phyloP scores from a whole-genome alignment of 2,329 filamentous ascomycete species.

The Neofusicoccum parvum region DNA sequence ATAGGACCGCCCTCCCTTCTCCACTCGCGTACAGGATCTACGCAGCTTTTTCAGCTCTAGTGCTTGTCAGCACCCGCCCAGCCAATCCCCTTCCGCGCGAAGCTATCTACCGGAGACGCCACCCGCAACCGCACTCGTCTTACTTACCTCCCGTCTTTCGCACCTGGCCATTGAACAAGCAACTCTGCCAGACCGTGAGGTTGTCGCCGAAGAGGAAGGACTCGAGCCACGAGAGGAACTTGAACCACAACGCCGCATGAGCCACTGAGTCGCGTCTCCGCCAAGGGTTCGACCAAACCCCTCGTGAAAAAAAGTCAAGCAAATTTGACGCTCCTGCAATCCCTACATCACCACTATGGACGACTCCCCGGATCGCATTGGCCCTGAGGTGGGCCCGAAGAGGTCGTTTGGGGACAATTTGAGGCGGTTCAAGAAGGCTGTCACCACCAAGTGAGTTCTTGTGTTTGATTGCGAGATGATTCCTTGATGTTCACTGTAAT shows the following conservation, averaged over 20 bases:
- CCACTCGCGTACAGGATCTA: conserved; percentile 5
- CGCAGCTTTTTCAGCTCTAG: conserved; percentile 6
- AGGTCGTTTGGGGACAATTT: conserved; percentile 37
- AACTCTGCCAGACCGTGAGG: neutral
- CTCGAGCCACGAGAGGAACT: neutral
- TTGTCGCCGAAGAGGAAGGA: neutral
- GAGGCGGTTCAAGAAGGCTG: conserved; percentile 45
- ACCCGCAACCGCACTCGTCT: neutral
- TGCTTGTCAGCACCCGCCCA: conserved; percentile 1
- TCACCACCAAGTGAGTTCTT: conserved; percentile 50
- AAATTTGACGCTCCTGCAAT: neutral
- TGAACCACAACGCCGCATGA: neutral
- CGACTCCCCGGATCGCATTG: conserved; percentile 49
- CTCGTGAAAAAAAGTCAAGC: conserved; percentile 30
- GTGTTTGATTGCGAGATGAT: no score
- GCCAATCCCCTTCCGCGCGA: conserved; percentile 5
- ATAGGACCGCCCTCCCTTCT: neutral
- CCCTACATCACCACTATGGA: conserved; percentile 34
- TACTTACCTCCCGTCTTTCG: neutral
- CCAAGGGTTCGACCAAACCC: conserved; percentile 32
- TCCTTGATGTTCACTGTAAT: neutral
- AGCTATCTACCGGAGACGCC: conserved; percentile 4
- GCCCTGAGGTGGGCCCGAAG: conserved; percentile 30
- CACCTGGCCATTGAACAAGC: neutral
- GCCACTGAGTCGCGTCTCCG: neutral